phyloP scores from a whole-genome alignment of 108 stramenopile species.

The Thalassiosira profunda region DNA sequence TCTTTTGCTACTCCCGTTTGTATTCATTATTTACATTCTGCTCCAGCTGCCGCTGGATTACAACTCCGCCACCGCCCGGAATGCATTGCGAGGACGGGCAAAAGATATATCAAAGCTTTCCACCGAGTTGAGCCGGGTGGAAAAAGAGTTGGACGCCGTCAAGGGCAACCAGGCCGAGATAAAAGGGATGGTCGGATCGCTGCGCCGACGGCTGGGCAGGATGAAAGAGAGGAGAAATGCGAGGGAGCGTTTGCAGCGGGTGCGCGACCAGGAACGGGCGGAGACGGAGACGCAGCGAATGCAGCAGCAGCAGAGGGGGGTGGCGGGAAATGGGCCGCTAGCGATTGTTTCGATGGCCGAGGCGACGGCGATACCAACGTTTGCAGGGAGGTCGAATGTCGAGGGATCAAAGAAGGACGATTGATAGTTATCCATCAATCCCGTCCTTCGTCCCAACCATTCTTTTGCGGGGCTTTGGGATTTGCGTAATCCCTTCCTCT shows the following conservation, averaged over 20 bases:
- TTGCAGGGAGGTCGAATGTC: neutral
- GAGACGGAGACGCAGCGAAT: neutral
- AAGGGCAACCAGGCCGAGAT: conserved; percentile 2
- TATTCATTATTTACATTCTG: conserved; percentile 27
- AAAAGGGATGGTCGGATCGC: conserved; percentile 1
- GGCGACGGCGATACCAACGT: neutral
- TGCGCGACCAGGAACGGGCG: neutral
- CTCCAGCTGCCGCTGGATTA: conserved; percentile 33
- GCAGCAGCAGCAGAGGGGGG: conserved; percentile 4
- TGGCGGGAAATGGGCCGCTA: neutral
- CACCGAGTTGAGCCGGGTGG: neutral
- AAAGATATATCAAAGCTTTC: conserved; percentile 3
- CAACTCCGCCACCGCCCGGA: conserved; percentile 20
- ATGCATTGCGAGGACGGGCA: conserved; percentile 1
- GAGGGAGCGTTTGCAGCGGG: conserved; percentile 11
- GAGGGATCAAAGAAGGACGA: neutral
- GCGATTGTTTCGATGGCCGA: neutral
- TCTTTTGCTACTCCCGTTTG: conserved; percentile 36
- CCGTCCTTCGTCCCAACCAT: too few relatives aligned
- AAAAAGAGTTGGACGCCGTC: conserved; percentile 8
- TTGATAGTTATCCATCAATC: too few relatives aligned
- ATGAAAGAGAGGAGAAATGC: conserved; percentile 17
- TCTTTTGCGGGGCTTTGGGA: too few relatives aligned
- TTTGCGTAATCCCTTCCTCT: too few relatives aligned
- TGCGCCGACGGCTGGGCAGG: conserved; percentile 13